phyloP scores from a whole-genome alignment of 2,329 filamentous ascomycete genomes.

The Colletotrichum sp. region DNA sequence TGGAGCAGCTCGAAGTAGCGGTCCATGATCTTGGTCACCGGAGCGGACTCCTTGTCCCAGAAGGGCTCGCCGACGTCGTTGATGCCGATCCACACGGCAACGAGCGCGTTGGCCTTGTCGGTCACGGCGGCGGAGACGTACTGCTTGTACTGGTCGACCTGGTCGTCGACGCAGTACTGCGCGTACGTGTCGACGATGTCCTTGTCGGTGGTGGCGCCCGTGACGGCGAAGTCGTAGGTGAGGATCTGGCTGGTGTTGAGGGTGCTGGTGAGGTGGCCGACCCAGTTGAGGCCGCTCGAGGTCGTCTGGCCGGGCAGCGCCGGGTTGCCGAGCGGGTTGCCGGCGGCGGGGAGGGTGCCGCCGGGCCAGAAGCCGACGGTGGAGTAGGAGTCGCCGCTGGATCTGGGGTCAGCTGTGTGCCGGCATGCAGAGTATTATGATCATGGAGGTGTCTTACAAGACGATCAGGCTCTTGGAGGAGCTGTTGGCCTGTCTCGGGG shows the following conservation, averaged over 20 bases:
- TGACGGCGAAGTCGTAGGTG: conserved; percentile 55
- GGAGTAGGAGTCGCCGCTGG: conserved; percentile 64
- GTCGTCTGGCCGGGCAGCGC: conserved; percentile 52
- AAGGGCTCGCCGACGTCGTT: conserved; percentile 60
- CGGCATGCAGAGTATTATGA: not conserved
- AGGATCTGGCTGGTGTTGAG: conserved; percentile 46
- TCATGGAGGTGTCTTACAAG: not conserved
- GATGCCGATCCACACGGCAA: conserved; percentile 59
- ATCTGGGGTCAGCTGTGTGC: not conserved
- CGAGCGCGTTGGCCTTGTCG: conserved; percentile 41
- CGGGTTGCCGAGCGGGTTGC: conserved; percentile 67
- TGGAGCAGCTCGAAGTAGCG: conserved; percentile 47
- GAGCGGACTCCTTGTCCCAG: conserved; percentile 33
- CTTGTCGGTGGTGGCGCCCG: conserved; percentile 55
- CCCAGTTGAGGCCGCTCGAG: conserved; percentile 52
- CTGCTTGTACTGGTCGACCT: conserved; percentile 47
- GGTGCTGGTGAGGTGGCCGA: conserved; percentile 46
- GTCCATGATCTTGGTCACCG: conserved; percentile 41
- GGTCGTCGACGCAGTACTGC: conserved; percentile 57
- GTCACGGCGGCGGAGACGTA: conserved; percentile 43
- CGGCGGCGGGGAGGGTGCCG: conserved; percentile 51
- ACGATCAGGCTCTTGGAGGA: conserved; percentile 6
- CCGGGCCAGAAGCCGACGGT: conserved; percentile 60
- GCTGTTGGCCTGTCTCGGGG: not conserved
- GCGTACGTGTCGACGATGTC: conserved; percentile 52